Evolutionary conservation across 306 rosid genomes (phyloP).

Genomic region (Macrotyloma uniflorum): DNA sequence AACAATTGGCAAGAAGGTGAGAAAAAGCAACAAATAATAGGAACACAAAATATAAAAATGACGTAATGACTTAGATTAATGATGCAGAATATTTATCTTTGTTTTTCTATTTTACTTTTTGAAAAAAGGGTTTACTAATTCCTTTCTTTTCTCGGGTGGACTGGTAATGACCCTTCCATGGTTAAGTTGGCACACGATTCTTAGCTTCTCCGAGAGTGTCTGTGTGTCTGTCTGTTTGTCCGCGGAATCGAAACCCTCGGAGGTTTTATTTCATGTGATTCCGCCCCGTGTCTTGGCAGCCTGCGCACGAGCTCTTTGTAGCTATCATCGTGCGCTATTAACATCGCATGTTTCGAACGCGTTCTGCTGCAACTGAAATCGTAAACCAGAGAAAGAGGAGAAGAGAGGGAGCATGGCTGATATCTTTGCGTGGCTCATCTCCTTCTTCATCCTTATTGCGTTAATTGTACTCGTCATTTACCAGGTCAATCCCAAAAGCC

Average conservation of each 20-base stretch:
- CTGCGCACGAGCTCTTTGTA: slow-evolving; percentile 21
- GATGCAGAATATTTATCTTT: not conserved
- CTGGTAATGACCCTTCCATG: not conserved
- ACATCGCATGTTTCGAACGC: slow-evolving; percentile 27
- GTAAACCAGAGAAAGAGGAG: not conserved
- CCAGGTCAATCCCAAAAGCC: slow-evolving; percentile 64
- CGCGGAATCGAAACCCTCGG: slow-evolving; percentile 12
- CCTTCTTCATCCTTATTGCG: slow-evolving; percentile 85
- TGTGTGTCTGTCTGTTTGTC: slow-evolving; percentile 26
- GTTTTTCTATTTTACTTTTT: no score
- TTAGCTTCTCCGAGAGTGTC: slow-evolving; percentile 32
- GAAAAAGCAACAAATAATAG: no score
- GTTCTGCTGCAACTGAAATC: slow-evolving; percentile 6
- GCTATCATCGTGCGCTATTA: not conserved
- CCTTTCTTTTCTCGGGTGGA: not conserved
- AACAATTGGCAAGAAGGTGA: no score
- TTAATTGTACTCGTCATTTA: slow-evolving; percentile 68
- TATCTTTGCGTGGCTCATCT: slow-evolving; percentile 82
- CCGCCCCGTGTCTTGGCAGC: slow-evolving; percentile 13
- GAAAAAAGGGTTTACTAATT: not conserved
- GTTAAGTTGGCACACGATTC: slow-evolving; percentile 25
- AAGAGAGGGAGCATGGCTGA: slow-evolving; percentile 63
- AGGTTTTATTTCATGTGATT: not conserved
- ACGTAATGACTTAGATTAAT: no score
- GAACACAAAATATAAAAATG: no score